Evolutionary conservation across 768 basidiomycete genomes (phyloP), one percentile per base, ranked within the genome.

Genomic region (Grammothele lineata): DNA sequence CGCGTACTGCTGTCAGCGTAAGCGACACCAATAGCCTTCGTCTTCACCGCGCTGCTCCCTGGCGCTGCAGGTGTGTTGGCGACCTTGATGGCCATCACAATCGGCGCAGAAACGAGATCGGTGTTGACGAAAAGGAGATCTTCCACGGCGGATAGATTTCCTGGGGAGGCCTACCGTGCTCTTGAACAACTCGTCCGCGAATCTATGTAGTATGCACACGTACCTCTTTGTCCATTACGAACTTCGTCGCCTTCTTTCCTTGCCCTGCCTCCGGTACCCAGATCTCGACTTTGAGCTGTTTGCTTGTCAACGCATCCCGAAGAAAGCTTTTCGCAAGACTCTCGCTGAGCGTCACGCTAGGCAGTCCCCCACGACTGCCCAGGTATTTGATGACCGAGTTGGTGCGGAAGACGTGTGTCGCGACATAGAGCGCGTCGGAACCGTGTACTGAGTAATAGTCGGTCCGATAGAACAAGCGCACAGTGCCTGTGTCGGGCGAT

Each of bases 311-410:
- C 0, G 92, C 92, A 39, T 98, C 95, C 23, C 96, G 71, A 37
- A 99, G 68, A 50, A 96, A 83, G 30, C 73, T 73, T 55, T 89
- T 87, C 0, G 93, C 93, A 15, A 92, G 80, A 14, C 77, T 79
- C 47, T 74, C 68, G 60, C 81, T 89, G 45, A 99, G 72, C 0
- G 77, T 80, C 40, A 96, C 92, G 43, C 83, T 85, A 0, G 90
- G 83, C 1, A 96, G 70, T 0, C 72, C 76, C 27, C 27, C 27
- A 54, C 73, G 75, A 24, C 81, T 80, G 5, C 95, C 95, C 34
- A 96, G 81, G 62, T 90, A 87, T 66, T 95, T 95, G 66, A 99
- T 76, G 48, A 97, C 93, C 1, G 90, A 85, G 57, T 90, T 87
- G 2, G 96, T 99, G 46, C 80, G 85, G 57, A 80, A 92, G 43